Percentiles rank a stretch among this genome's conserved stretches.
Conservation (phyloP, 2,329 filamentous ascomycete genomes). For the Septoria linicola region DNA sequence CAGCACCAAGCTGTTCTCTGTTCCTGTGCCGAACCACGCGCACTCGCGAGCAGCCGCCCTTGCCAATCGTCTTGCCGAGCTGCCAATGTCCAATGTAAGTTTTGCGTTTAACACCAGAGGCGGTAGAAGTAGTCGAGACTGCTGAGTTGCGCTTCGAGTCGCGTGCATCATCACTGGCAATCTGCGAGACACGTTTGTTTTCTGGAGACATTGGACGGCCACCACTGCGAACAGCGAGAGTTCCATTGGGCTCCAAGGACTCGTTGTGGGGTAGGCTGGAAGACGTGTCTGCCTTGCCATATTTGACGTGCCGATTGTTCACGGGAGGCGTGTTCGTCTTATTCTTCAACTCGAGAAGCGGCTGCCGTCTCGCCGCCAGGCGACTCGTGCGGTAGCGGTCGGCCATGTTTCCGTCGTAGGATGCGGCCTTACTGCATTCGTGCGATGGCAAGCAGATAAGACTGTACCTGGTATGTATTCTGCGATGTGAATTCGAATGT, state of each 20-base stretch:
- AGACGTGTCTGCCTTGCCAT: conserved; percentile 24
- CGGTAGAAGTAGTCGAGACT: conserved; percentile 57
- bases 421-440: conserved; percentile 8
- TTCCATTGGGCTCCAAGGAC: conserved; percentile 46
- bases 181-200: conserved; percentile 55
- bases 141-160: conserved; percentile 54
- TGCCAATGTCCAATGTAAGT: conserved; percentile 93
- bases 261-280: conserved; percentile 44
- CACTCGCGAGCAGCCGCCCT: conserved; percentile 85
- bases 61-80: conserved; percentile 82
- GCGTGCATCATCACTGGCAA: conserved; percentile 46
- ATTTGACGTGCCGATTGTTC: conserved; percentile 19
- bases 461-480: conserved; percentile 10
- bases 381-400: conserved; percentile 33
- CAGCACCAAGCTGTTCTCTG: conserved; percentile 79
- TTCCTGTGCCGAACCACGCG: conserved; percentile 74
- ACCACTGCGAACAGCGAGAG: conserved; percentile 43
- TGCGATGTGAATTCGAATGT: conserved; percentile 17
- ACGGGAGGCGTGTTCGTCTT: conserved; percentile 34
- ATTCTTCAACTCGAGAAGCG: conserved; percentile 34
- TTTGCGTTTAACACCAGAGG: conserved; percentile 50
- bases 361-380: conserved; percentile 30
- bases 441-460: conserved; percentile 13
- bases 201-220: conserved; percentile 40
- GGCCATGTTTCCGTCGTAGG: conserved; percentile 29